phyloP scores from a whole-genome alignment of 2,329 filamentous ascomycete genomes.

The Hypomyces rosellus region DNA sequence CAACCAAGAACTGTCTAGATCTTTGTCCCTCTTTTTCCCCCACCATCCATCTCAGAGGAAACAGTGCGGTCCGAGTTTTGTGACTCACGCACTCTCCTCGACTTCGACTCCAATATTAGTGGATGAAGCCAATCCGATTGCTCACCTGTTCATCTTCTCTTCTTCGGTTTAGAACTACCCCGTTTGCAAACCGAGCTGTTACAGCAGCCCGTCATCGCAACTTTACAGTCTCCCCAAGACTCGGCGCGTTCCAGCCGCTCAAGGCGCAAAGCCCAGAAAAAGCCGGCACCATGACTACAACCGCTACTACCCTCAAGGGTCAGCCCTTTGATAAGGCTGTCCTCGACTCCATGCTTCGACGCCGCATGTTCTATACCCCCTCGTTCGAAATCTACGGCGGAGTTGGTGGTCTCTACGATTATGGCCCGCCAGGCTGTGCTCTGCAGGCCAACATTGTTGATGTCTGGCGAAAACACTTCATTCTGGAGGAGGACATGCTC shows the following conservation, averaged over 20 bases:
- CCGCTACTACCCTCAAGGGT: slow-evolving; percentile 74
- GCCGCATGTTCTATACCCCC: slow-evolving; percentile 90
- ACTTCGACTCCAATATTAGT: slow-evolving; percentile 13
- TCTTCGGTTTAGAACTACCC: slow-evolving; percentile 5
- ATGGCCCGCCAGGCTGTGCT: slow-evolving; percentile 81
- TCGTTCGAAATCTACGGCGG: slow-evolving; percentile 94
- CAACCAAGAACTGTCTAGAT: slow-evolving; percentile 6
- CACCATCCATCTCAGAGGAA: slow-evolving; percentile 15
- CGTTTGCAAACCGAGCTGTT: slow-evolving; percentile 15
- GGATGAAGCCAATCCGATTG: slow-evolving; percentile 22
- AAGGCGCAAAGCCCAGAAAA: slow-evolving; percentile 20
- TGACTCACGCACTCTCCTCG: slow-evolving; percentile 21
- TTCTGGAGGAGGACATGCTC: slow-evolving; percentile 89
- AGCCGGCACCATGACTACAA: slow-evolving; percentile 37
- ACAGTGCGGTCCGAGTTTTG: slow-evolving; percentile 19
- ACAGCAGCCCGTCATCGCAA: slow-evolving; percentile 18
- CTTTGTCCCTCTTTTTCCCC: slow-evolving; percentile 7
- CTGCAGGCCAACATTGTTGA: slow-evolving; percentile 85
- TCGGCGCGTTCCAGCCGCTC: slow-evolving; percentile 24
- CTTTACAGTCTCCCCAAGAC: slow-evolving; percentile 24
- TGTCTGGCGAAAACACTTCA: slow-evolving; percentile 87
- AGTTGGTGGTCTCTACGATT: slow-evolving; percentile 85
- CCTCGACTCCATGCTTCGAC: slow-evolving; percentile 79
- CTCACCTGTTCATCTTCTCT: slow-evolving; percentile 10
- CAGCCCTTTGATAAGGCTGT: slow-evolving; percentile 77